phyloP scores from a whole-genome alignment of 1,284 basidiomycete species.

The Rhodotorula sp. region DNA sequence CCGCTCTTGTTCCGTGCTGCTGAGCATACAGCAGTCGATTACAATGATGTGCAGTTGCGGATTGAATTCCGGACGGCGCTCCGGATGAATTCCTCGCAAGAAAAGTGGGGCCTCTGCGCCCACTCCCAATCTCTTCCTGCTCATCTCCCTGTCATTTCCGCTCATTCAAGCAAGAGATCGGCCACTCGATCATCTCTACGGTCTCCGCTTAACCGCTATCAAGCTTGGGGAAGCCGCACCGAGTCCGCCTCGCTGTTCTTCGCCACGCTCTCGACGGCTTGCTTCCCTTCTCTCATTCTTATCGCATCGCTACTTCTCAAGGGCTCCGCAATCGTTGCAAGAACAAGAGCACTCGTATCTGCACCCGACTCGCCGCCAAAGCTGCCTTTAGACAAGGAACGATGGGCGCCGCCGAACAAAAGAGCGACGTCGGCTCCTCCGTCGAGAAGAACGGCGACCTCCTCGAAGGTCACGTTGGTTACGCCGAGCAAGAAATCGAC shows the following conservation, averaged over 20 bases:
- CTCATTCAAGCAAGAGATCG: neutral
- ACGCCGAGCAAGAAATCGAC: constrained; percentile 5
- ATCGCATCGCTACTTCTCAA: neutral
- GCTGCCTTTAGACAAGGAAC: neutral
- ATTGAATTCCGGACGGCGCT: too few relatives aligned
- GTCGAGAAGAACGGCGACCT: neutral
- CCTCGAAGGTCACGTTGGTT: constrained; percentile 1
- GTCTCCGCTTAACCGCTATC: constrained; percentile 1
- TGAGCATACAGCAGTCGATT: too few relatives aligned
- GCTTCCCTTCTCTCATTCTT: neutral
- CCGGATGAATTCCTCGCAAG: too few relatives aligned
- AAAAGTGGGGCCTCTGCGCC: too few relatives aligned
- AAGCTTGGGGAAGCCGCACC: neutral
- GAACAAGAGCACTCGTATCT: neutral
- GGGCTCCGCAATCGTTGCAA: too few relatives aligned
- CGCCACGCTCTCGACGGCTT: neutral
- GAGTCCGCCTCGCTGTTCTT: neutral
- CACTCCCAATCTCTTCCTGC: too few relatives aligned
- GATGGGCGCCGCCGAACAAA: neutral
- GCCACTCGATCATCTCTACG: neutral
- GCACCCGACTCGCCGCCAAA: neutral
- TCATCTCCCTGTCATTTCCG: neutral
- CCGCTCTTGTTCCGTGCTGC: neutral
- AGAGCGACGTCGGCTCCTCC: neutral
- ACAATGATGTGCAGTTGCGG: too few relatives aligned